phyloP scores from a whole-genome alignment of 176 grass and related monocot species.

The Aegilops bicornis region DNA sequence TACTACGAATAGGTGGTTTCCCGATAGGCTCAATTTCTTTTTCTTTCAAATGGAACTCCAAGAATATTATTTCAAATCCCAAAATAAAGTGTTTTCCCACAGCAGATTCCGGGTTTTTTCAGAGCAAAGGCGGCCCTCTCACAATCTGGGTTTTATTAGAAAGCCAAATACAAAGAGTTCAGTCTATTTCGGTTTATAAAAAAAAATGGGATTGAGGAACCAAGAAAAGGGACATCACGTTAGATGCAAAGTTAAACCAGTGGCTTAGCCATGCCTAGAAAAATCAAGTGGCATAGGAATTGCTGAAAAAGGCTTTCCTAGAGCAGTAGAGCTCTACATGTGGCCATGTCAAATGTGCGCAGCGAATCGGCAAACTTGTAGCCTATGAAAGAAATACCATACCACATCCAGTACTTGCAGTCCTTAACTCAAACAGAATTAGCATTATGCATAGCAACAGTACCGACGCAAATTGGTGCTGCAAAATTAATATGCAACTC shows the following conservation, averaged over 20 bases:
- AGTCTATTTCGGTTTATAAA: background rate
- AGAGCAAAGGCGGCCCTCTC: background rate
- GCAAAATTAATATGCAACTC: background rate
- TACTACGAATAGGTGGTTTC: background rate
- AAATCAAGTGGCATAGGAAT: background rate
- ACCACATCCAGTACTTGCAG: background rate
- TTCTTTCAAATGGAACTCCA: background rate
- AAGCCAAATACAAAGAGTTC: background rate
- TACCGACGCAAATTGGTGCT: background rate
- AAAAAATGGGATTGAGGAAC: background rate
- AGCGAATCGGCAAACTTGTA: background rate
- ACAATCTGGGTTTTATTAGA: background rate
- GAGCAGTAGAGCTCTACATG: background rate
- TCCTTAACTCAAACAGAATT: background rate
- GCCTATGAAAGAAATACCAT: background rate
- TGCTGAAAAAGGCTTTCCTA: background rate
- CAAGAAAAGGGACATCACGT: conserved; percentile 12
- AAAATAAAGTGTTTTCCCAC: background rate
- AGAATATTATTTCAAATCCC: background rate
- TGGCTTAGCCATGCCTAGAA: background rate
- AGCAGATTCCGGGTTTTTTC: background rate
- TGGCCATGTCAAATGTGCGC: background rate
- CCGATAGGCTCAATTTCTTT: background rate
- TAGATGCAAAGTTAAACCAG: background rate
- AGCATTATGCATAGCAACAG: background rate